Percentiles rank a stretch among this genome's conserved stretches.
Conservation (phyloP, 495 filamentous ascomycete species). For the Trichoderma orchidacearum region DNA sequence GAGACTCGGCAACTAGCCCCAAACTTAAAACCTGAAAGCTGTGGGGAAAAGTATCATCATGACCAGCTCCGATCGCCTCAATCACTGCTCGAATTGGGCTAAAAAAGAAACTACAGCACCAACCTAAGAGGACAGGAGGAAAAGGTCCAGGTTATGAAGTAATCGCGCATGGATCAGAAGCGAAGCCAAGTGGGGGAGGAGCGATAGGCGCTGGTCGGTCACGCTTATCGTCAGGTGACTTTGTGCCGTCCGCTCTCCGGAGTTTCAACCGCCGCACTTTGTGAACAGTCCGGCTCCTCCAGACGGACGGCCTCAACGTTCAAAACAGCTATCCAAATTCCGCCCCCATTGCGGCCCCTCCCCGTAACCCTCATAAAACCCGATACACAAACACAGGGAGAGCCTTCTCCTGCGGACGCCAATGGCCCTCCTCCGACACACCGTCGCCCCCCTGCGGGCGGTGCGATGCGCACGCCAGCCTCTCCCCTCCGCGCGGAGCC, state of each 20-base stretch:
- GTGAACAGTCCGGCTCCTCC: neutral
- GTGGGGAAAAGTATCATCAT: no score
- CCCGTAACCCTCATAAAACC: neutral
- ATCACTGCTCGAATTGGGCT: no score
- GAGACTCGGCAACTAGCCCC: no score
- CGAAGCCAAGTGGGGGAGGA: neutral
- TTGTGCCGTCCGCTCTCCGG: neutral
- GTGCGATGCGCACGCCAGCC: slow-evolving; percentile 12
- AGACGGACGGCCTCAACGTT: neutral
- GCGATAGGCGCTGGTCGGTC: neutral
- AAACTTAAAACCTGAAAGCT: no score
- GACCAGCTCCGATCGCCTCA: no score
- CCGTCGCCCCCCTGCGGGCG: slow-evolving; percentile 8
- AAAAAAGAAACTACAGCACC: no score
- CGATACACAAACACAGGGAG: no score
- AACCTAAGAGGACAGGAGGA: no score
- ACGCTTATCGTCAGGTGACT: neutral
- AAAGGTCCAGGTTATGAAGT: no score
- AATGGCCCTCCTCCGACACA: slow-evolving; percentile 21
- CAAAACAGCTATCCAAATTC: neutral
- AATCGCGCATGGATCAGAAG: no score
- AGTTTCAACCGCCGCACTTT: neutral
- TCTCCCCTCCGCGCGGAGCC: slow-evolving; percentile 12
- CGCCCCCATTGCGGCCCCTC: neutral
- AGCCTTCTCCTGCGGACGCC: neutral